phyloP scores from a whole-genome alignment of 2,329 filamentous ascomycete species.

The Pestalotiopsis sp. region DNA sequence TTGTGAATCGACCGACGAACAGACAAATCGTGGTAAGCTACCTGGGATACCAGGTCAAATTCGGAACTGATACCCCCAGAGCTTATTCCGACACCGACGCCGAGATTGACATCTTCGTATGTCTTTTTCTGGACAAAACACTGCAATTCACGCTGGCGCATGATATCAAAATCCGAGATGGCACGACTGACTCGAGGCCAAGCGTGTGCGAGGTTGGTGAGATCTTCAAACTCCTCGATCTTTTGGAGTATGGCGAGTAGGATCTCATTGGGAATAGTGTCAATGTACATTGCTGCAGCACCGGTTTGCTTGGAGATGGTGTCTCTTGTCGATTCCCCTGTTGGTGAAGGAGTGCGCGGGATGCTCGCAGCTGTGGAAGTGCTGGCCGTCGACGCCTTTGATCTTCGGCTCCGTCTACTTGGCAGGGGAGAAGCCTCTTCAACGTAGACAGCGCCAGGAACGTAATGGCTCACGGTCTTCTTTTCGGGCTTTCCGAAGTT shows the following conservation, averaged over 20 bases:
- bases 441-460: conserved; percentile 10
- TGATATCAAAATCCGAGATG: conserved; percentile 35
- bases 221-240: conserved; percentile 37
- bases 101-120: conserved; percentile 40
- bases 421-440: not conserved
- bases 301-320: not conserved
- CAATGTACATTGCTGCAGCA: conserved; percentile 21
- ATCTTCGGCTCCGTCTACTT: not conserved
- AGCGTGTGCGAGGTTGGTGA: conserved; percentile 38
- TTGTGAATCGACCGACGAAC: conserved; percentile 45
- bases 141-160: conserved; percentile 46
- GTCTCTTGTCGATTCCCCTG: too few species aligned
- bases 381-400: not conserved
- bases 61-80: conserved; percentile 42
- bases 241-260: conserved; percentile 36
- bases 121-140: conserved; percentile 49
- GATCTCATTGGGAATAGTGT: conserved; percentile 42
- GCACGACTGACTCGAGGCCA: conserved; percentile 37
- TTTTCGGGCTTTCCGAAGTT: conserved; percentile 15
- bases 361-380: not conserved
- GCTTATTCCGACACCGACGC: conserved; percentile 40
- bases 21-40: conserved; percentile 37
- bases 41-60: conserved; percentile 49
- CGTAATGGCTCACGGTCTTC: not conserved
- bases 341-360: not conserved